Conservation (phyloP, 2,329 filamentous ascomycete genomes). For the Cladosporium sp. region DNA sequence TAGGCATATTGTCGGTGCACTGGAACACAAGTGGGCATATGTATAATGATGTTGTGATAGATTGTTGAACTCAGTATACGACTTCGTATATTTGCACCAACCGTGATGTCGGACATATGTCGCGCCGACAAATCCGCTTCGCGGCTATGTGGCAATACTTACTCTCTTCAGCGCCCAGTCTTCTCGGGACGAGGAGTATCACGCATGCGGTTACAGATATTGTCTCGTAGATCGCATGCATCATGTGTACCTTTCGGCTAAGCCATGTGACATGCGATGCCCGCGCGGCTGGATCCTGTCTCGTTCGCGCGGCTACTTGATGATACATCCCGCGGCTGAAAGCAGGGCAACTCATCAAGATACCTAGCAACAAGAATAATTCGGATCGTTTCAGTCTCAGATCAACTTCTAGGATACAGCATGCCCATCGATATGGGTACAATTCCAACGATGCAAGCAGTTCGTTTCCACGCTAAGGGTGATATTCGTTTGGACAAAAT, state of each 20-base stretch:
- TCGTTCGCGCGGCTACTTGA: neutral
- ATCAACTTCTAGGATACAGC: too few species aligned
- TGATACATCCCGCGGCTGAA: too few species aligned
- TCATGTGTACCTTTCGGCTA: neutral
- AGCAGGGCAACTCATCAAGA: neutral
- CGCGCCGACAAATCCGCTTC: neutral
- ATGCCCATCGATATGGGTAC: neutral
- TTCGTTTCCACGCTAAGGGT: constrained; percentile 20
- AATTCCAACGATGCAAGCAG: constrained; percentile 17
- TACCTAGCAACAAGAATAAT: neutral
- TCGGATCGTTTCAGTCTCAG: neutral
- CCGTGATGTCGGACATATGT: neutral
- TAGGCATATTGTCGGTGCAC: too few species aligned
- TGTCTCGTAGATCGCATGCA: neutral
- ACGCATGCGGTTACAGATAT: too few species aligned
- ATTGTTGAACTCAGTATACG: too few species aligned
- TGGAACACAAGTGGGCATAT: too few species aligned
- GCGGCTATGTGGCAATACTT: too few species aligned
- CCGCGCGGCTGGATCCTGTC: neutral
- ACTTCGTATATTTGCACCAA: too few species aligned
- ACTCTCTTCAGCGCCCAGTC: too few species aligned
- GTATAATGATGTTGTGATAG: too few species aligned
- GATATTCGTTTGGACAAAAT: constrained; percentile 22
- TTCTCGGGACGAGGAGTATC: too few species aligned
- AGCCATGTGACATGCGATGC: neutral